phyloP scores from a whole-genome alignment of 2,329 filamentous ascomycete species.

The Fusarium bulbicola region DNA sequence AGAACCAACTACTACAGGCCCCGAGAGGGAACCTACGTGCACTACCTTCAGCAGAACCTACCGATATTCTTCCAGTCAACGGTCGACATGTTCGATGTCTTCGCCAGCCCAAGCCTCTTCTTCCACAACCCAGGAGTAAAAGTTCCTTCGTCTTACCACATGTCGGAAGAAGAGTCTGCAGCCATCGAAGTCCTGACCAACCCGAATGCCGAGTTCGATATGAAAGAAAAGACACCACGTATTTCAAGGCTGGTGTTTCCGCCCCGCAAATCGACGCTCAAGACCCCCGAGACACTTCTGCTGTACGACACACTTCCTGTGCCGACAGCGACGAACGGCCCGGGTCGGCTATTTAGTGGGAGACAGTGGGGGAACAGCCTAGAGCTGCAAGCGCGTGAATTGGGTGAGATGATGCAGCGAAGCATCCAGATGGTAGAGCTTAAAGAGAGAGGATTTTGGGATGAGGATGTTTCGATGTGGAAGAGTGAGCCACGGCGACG shows the following conservation, averaged over 20 bases:
- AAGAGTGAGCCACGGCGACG: constrained; percentile 48
- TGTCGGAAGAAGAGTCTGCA: constrained; percentile 43
- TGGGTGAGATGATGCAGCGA: constrained; percentile 59
- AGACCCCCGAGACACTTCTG: constrained; percentile 60
- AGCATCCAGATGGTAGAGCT: constrained; percentile 59
- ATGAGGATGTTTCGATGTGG: constrained; percentile 49
- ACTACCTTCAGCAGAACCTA: constrained; percentile 49
- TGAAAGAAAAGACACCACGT: constrained; percentile 45
- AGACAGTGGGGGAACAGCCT: constrained; percentile 54
- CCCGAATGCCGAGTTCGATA: constrained; percentile 10
- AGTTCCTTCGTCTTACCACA: constrained; percentile 56
- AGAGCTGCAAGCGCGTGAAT: constrained; percentile 55
- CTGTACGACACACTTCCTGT: constrained; percentile 53
- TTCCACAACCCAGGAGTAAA: constrained; percentile 63
- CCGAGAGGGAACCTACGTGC: constrained; percentile 48
- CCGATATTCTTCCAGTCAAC: constrained; percentile 59
- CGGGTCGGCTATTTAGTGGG: constrained; percentile 28
- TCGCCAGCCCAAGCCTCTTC: constrained; percentile 66
- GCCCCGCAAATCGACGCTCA: constrained; percentile 56
- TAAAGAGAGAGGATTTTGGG: constrained; percentile 53
- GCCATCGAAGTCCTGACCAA: constrained; percentile 40
- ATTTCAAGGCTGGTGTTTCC: constrained; percentile 60
- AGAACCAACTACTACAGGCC: constrained; percentile 18
- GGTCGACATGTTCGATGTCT: constrained; percentile 64
- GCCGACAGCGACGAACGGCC: constrained; percentile 1